Evolutionary conservation across 306 rosid genomes (phyloP).

Genomic region (Vigna reflexopilosa): DNA sequence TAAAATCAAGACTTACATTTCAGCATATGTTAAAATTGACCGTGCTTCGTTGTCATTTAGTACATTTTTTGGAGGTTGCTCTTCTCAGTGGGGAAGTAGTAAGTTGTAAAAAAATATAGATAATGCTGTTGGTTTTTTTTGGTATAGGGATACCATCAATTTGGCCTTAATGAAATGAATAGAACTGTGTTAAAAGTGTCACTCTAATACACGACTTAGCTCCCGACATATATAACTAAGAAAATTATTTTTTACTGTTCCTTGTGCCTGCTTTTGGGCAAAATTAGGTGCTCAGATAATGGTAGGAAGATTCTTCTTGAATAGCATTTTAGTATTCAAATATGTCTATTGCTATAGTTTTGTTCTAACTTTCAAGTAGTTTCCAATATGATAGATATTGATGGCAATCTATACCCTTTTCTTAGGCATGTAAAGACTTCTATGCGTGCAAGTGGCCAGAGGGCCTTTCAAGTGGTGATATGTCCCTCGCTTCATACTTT

Average conservation of each 20-base stretch:
- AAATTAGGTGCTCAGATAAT: not conserved
- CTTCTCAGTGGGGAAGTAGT: not conserved
- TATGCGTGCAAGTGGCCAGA: constrained; percentile 85
- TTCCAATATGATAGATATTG: constrained; percentile 22
- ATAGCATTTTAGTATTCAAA: not conserved
- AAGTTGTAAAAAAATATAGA: not conserved
- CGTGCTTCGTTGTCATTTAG: not conserved
- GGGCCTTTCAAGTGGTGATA: constrained; percentile 70
- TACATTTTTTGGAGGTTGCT: not conserved
- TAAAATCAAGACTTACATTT: not conserved
- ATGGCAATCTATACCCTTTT: constrained; percentile 20
- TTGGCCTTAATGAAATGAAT: not conserved
- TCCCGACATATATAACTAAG: not conserved
- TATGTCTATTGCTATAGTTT: constrained; percentile 10
- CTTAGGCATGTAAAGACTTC: constrained; percentile 87
- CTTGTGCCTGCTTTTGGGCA: constrained; percentile 2
- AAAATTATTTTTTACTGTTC: not conserved
- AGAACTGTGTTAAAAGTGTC: not conserved
- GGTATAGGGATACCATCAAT: not conserved
- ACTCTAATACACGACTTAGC: not conserved
- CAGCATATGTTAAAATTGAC: not conserved
- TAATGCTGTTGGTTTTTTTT: not conserved
- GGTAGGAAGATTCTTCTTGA: not conserved
- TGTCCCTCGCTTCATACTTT: constrained; percentile 71
- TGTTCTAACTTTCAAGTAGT: not conserved